Evolutionary conservation across 2,329 filamentous ascomycete species (phyloP).

Genomic region (Ophiostoma quercus): DNA sequence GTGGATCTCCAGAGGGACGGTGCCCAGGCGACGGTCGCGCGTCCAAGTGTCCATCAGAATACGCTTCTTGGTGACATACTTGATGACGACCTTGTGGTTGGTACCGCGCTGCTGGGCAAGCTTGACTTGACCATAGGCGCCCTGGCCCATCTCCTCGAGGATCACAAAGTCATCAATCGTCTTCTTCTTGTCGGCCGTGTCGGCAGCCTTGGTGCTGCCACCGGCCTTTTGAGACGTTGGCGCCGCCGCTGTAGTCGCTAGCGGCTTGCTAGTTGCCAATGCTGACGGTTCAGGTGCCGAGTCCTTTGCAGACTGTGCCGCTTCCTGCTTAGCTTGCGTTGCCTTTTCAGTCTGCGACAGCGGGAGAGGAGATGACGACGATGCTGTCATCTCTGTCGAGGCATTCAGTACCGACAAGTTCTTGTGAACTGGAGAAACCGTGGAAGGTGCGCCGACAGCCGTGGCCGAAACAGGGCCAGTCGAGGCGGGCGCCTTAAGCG

Average conservation of each 20-base stretch:
- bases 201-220: conserved; percentile 29
- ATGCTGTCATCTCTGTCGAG: not conserved
- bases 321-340: not conserved
- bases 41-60: conserved; percentile 99
- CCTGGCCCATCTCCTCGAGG: conserved; percentile 96
- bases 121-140: conserved; percentile 96
- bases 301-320: not conserved
- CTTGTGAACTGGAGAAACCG: not conserved
- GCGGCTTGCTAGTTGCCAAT: not conserved
- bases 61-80: conserved; percentile 94
- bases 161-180: conserved; percentile 86
- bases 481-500: not conserved
- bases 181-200: conserved; percentile 54
- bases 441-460: not conserved
- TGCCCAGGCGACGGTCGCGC: conserved; percentile 83
- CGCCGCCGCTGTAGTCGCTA: not conserved
- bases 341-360: not conserved
- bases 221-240: not conserved
- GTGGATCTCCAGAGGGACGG: conserved; percentile 93
- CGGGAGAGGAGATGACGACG: conserved; percentile 4
- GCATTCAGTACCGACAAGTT: too few relatives aligned
- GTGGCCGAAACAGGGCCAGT: not conserved
- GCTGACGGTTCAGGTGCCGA: not conserved
- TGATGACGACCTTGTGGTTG: conserved; percentile 83
- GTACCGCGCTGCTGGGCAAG: conserved; percentile 78